phyloP scores from a whole-genome alignment of 805 yeast species.

The Cyberlindnera euphorbiiphila region DNA sequence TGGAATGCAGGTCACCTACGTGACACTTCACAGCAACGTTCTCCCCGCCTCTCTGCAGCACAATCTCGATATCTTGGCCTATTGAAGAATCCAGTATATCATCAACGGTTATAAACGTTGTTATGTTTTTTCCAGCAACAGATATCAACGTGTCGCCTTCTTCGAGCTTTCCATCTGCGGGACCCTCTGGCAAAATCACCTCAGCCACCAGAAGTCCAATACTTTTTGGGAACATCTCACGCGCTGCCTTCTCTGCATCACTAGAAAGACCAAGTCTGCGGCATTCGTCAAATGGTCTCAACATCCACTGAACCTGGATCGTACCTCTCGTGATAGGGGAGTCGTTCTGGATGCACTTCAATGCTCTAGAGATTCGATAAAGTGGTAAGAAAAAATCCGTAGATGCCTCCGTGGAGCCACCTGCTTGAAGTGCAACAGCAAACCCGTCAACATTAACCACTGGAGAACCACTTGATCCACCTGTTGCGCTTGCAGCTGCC shows the following conservation, averaged over 20 bases:
- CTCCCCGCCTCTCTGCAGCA: constrained; percentile 72
- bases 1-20: constrained; percentile 74
- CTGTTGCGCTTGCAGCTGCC: constrained; percentile 94
- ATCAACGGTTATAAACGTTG: constrained; percentile 77
- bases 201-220: constrained; percentile 85
- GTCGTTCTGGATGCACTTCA: constrained; percentile 60
- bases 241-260: constrained; percentile 67
- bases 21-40: constrained; percentile 44
- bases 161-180: constrained; percentile 64
- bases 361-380: constrained; percentile 76
- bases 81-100: constrained; percentile 72
- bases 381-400: constrained; percentile 91
- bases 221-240: constrained; percentile 64
- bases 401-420: constrained; percentile 87
- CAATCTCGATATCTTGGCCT: constrained; percentile 51
- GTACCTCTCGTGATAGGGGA: constrained; percentile 80
- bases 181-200: constrained; percentile 78
- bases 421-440: constrained; percentile 92
- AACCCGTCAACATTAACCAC: constrained; percentile 87
- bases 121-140: constrained; percentile 58
- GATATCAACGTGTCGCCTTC: constrained; percentile 86
- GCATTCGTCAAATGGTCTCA: constrained; percentile 89
- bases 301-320: constrained; percentile 83
- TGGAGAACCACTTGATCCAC: constrained; percentile 95
- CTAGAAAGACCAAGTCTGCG: constrained; percentile 76